Percentiles rank a stretch among this genome's conserved stretches.
phyloP scores from a whole-genome alignment of 768 basidiomycete genomes.

The Mycena epipterygia region DNA sequence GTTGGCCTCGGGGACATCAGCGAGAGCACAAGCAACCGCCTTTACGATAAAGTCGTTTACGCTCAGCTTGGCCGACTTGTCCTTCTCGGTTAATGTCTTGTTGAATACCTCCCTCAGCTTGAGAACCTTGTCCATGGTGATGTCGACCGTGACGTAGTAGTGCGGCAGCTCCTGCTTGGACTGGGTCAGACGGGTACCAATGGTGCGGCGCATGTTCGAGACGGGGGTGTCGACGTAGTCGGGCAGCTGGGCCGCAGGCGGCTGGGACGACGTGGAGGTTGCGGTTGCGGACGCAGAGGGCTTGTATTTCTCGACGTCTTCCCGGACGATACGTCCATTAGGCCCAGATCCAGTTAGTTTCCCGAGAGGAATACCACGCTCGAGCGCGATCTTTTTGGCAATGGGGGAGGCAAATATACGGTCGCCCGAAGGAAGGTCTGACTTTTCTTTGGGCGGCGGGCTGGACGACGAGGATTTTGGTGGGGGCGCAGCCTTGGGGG shows the following conservation, averaged over 20 bases:
- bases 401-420: conserved; percentile 96
- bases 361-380: conserved; percentile 90
- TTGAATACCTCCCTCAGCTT: conserved; percentile 98
- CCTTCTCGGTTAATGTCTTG: conserved; percentile 85
- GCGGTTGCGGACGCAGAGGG: conserved; percentile 60
- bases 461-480: conserved; percentile 45
- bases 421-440: conserved; percentile 74
- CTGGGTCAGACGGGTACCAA: conserved; percentile 90
- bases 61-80: conserved; percentile 93
- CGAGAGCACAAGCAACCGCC: conserved; percentile 90
- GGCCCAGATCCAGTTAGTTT: conserved; percentile 96
- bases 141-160: conserved; percentile 95
- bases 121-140: conserved; percentile 96
- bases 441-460: conserved; percentile 51
- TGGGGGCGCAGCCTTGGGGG: conserved; percentile 54
- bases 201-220: conserved; percentile 94
- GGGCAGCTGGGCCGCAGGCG: conserved; percentile 64
- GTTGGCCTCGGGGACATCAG: conserved; percentile 97
- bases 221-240: conserved; percentile 93
- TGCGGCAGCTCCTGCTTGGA: conserved; percentile 97
- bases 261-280: conserved; percentile 59
- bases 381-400: conserved; percentile 97
- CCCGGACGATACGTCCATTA: conserved; percentile 92
- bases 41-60: conserved; percentile 99
- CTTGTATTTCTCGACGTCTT: conserved; percentile 94